Percentiles rank a stretch among this genome's conserved stretches.
Evolutionary conservation across 2,329 filamentous ascomycete genomes (phyloP).

Genomic region (Trichophyton simii): DNA sequence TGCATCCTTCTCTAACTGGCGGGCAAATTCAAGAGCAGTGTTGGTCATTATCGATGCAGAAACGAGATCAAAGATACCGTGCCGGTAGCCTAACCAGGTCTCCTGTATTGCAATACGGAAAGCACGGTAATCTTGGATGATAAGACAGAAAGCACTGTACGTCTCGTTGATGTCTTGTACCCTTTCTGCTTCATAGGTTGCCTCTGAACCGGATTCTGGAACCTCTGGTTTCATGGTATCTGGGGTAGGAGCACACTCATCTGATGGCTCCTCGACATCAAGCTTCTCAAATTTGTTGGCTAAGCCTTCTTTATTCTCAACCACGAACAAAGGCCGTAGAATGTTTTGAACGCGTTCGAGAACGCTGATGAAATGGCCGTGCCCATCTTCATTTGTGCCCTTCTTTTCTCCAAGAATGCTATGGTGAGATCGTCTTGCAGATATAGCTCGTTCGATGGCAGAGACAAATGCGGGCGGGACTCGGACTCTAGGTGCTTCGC

Average conservation of each 20-base stretch:
- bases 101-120: conserved; percentile 14
- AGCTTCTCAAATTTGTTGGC: conserved; percentile 27
- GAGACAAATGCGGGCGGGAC: conserved; percentile 6
- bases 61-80: conserved; percentile 14
- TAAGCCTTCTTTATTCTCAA: background rate
- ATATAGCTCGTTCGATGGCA: conserved; percentile 9
- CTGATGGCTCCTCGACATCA: conserved; percentile 28
- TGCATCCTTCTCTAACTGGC: conserved; percentile 16
- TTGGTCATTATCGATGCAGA: conserved; percentile 19
- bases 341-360: conserved; percentile 7
- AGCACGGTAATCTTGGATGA: conserved; percentile 16
- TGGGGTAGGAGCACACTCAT: conserved; percentile 26
- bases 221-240: conserved; percentile 14
- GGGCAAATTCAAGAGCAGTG: conserved; percentile 19
- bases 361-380: conserved; percentile 13
- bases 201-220: background rate
- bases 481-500: conserved; percentile 4
- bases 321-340: conserved; percentile 5
- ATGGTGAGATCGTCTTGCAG: conserved; percentile 4
- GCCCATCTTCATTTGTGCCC: conserved; percentile 8
- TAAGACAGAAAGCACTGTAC: conserved; percentile 13
- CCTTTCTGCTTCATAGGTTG: conserved; percentile 27
- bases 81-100: conserved; percentile 17
- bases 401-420: background rate
- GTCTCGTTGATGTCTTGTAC: conserved; percentile 13